Conservation (phyloP, 371 early-diverging fungal genomes). For the Apophysomyces trapeziformis region DNA sequence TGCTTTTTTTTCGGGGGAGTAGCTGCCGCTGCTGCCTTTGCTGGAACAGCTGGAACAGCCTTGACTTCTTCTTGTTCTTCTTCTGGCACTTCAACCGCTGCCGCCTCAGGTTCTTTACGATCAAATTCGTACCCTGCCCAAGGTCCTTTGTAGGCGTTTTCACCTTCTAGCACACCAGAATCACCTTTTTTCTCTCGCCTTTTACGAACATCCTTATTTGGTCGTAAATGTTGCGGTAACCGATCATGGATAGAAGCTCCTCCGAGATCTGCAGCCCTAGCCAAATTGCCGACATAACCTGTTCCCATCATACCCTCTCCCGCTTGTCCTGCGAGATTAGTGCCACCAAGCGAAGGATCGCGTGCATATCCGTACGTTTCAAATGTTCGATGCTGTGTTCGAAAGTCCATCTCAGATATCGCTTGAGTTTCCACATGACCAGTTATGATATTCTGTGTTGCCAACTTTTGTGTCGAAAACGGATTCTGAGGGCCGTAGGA, state of each 20-base stretch:
- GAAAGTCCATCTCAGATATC: conserved; percentile 77
- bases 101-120: conserved; percentile 54
- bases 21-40: conserved; percentile 17
- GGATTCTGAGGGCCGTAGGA: conserved; percentile 83
- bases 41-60: conserved; percentile 10
- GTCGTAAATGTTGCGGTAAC: conserved; percentile 50
- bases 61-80: conserved; percentile 10
- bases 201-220: conserved; percentile 57
- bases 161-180: conserved; percentile 75
- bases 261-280: conserved; percentile 47
- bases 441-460: conserved; percentile 69
- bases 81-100: conserved; percentile 9
- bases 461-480: conserved; percentile 50
- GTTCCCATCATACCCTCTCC: conserved; percentile 63
- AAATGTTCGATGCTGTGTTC: conserved; percentile 81
- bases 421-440: conserved; percentile 86
- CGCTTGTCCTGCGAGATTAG: conserved; percentile 53
- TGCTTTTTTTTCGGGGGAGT: conserved; percentile 31
- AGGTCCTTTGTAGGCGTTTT: conserved; percentile 87
- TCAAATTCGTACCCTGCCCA: conserved; percentile 96
- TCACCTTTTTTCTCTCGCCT: conserved; percentile 84
- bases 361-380: conserved; percentile 83
- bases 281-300: conserved; percentile 74
- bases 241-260: conserved; percentile 63
- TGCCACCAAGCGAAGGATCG: conserved; percentile 69